A percentile compares a stretch with the other conserved stretches of the same genome.
These are phyloP conservation scores for Pilobolus umbonatus DNA, from an alignment of 192 early-diverging fungal species.

Conservation along the genomic window DNA sequence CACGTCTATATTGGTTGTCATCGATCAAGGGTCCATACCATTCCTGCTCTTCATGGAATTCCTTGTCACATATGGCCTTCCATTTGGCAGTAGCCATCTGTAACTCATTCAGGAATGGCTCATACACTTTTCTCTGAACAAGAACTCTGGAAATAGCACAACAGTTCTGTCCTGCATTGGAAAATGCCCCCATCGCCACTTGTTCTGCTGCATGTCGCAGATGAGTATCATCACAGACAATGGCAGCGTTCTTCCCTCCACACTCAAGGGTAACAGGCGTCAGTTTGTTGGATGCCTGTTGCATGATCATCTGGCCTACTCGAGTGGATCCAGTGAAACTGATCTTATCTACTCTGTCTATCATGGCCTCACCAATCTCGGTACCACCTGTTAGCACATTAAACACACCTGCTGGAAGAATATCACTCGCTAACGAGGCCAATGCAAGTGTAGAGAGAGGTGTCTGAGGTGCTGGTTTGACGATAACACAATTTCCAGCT, in stretches of 20 bases:
- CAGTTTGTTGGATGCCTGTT: slow-evolving; percentile 39
- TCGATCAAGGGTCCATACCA: slow-evolving; percentile 50
- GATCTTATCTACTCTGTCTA: slow-evolving; percentile 44
- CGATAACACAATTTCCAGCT: slow-evolving; percentile 58
- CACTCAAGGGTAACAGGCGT: slow-evolving; percentile 48
- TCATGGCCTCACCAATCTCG: slow-evolving; percentile 40
- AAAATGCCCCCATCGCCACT: slow-evolving; percentile 44
- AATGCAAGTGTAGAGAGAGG: slow-evolving; percentile 52
- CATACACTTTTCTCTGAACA: slow-evolving; percentile 62
- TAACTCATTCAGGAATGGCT: slow-evolving; percentile 54
- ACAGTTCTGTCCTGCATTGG: slow-evolving; percentile 74
- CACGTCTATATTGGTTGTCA: slow-evolving; percentile 49
- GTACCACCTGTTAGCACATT: slow-evolving; percentile 49
- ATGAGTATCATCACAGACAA: slow-evolving; percentile 49
- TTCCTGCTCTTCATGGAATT: slow-evolving; percentile 21
- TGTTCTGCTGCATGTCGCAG: slow-evolving; percentile 38
- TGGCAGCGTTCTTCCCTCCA: slow-evolving; percentile 56
- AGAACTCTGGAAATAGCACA: slow-evolving; percentile 68
- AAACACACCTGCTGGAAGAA: slow-evolving; percentile 46
- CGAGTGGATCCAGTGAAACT: slow-evolving; percentile 52
- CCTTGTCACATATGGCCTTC: slow-evolving; percentile 24
- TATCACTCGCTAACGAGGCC: slow-evolving; percentile 38
- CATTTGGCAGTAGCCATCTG: slow-evolving; percentile 39
- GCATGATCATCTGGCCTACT: slow-evolving; percentile 48
- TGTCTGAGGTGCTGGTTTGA: slow-evolving; percentile 57